Evolutionary conservation across 768 basidiomycete genomes (phyloP).

Genomic region (Boletus huronensis): DNA sequence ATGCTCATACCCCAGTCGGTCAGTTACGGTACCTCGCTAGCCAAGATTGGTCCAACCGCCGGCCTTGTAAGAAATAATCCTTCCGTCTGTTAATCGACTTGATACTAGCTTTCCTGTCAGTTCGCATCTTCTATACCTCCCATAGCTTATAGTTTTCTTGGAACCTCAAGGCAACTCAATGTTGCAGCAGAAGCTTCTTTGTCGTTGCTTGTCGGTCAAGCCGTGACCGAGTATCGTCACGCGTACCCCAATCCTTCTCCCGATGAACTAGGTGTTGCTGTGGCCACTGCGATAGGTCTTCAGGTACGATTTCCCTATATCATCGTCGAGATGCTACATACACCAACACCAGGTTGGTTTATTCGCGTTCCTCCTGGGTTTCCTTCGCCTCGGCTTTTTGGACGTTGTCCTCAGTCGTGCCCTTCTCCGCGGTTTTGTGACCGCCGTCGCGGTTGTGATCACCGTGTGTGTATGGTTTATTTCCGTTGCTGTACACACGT

Average conservation of each 20-base stretch:
- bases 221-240: constrained; percentile 67
- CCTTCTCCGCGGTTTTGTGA: constrained; percentile 82
- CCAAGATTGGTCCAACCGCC: constrained; percentile 78
- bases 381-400: constrained; percentile 87
- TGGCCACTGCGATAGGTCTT: constrained; percentile 79
- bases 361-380: constrained; percentile 80
- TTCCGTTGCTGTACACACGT: not conserved
- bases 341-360: constrained; percentile 59
- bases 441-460: constrained; percentile 83
- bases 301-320: constrained; percentile 47
- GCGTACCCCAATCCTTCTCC: constrained; percentile 36
- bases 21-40: constrained; percentile 87
- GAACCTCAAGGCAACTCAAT: constrained; percentile 77
- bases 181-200: constrained; percentile 89
- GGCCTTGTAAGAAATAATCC: constrained; percentile 59
- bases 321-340: not conserved
- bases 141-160: constrained; percentile 86
- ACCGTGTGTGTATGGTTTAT: constrained; percentile 53
- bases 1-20: constrained; percentile 87
- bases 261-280: constrained; percentile 57
- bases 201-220: constrained; percentile 83
- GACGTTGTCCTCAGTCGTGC: constrained; percentile 92
- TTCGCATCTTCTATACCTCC: constrained; percentile 85
- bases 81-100: not conserved
- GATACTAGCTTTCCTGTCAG: constrained; percentile 34